phyloP scores from a whole-genome alignment of 352 stramenopile species.

The Pythium dissotocum region DNA sequence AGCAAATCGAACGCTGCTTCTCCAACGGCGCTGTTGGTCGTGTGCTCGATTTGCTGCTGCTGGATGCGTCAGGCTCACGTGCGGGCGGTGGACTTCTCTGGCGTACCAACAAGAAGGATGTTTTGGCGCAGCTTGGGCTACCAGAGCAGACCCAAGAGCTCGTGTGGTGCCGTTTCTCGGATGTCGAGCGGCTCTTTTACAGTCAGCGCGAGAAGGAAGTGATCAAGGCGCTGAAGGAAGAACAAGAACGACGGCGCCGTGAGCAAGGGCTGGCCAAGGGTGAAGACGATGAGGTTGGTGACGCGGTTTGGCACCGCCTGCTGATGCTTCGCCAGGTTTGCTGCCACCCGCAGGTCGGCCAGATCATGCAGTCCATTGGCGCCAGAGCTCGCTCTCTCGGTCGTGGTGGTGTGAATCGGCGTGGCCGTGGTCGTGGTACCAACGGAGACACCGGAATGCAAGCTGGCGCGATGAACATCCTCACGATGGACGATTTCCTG shows the following conservation, averaged over 20 bases:
- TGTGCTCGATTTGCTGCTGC: conserved; percentile 53
- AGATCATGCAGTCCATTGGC: conserved; percentile 27
- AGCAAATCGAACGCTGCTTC: conserved; percentile 40
- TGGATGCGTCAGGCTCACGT: conserved; percentile 13
- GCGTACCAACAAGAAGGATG: conserved; percentile 75
- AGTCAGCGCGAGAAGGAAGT: conserved; percentile 62
- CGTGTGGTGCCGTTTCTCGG: conserved; percentile 67
- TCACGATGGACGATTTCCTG: conserved; percentile 86
- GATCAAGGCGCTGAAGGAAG: conserved; percentile 32
- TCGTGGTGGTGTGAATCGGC: conserved; percentile 6
- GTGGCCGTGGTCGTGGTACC: background rate
- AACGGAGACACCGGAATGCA: background rate
- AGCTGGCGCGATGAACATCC: conserved; percentile 24
- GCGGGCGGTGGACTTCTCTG: conserved; percentile 57
- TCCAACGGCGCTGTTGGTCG: conserved; percentile 39
- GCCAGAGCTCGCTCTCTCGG: conserved; percentile 10
- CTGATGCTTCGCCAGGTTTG: conserved; percentile 89
- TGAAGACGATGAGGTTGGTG: conserved; percentile 31
- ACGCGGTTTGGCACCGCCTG: conserved; percentile 63
- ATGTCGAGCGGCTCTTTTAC: conserved; percentile 83
- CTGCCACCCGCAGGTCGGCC: conserved; percentile 90
- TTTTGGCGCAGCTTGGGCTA: conserved; percentile 64
- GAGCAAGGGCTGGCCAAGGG: background rate
- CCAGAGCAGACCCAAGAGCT: conserved; percentile 56
- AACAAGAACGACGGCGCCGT: conserved; percentile 39